Evolutionary conservation across 306 rosid species (phyloP), one percentile per base, ranked within the genome.

Genomic region (Citrullus amarus): DNA sequence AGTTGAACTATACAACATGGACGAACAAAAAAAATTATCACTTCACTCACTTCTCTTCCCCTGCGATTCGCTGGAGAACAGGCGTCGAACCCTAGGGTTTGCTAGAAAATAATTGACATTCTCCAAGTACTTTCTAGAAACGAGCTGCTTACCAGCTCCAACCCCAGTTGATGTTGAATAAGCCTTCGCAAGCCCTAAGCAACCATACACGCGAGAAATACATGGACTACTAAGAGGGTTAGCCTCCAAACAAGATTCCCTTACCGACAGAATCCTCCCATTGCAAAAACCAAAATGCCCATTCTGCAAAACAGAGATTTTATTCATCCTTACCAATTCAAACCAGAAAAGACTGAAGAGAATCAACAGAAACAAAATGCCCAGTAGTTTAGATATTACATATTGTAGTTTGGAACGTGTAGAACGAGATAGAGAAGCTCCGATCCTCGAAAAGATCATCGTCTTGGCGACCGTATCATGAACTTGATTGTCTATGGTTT

Each of bases 371-470:
- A 36, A 58, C 10, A 7, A 17, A 62, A 15, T 5, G 9, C 44
- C 25, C 39, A 53, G 20, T n/a, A 53, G 14, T n/a, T 25, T 6
- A 48, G 16, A 32, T 17, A 2, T 77, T 20, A 86, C 86, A 66
- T 50, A 9, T 39, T n/a, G 73, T 39, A 66, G 28, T 79, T 54
- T 78, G 46, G 80, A 75, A n/a, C 71, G 83, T 50, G 86, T 66
- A 38, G 83, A 75, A 38, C 79, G 83, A 55, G 79, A 78, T 25
- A 86, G 54, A 36, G 82, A 77, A 68, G 70, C 78, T 50, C 85
- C 80, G 75, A 82, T 55, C 69, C 80, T 79, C 57, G 85, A 63
- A 72, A 81, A 76, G 79, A 83, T 43, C 85, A 83, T 81, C 18
- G 75, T 73, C 7, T 38, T 20, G 56, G 60, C 60, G 36, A 76